phyloP scores from a whole-genome alignment of 306 rosid genomes.

The Malus asiatica region DNA sequence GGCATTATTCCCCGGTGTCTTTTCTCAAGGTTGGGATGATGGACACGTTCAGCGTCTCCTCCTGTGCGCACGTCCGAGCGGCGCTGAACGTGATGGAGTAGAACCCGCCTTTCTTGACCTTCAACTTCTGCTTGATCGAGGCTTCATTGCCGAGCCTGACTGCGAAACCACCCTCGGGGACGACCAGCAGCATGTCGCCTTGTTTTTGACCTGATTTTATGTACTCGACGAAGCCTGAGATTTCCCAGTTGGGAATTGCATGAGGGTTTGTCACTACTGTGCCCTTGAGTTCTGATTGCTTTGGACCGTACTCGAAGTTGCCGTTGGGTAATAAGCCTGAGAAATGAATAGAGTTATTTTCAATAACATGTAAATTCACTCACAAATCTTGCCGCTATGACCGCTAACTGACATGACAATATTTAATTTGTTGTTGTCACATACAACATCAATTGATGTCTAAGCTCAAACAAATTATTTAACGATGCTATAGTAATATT shows the following conservation, averaged over 20 bases:
- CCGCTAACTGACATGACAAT: not conserved
- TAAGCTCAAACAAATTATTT: too few relatives aligned
- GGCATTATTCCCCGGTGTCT: conserved; percentile 60
- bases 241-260: conserved; percentile 61
- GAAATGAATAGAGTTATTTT: not conserved
- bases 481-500: too few relatives aligned
- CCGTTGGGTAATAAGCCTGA: conserved; percentile 77
- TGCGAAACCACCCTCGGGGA: conserved; percentile 60
- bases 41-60: conserved; percentile 55
- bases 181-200: conserved; percentile 70
- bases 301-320: conserved; percentile 53
- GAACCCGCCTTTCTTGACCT: conserved; percentile 31
- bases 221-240: conserved; percentile 60
- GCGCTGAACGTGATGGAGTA: conserved; percentile 70
- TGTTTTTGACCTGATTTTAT: conserved; percentile 72
- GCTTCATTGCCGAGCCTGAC: conserved; percentile 80
- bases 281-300: conserved; percentile 47
- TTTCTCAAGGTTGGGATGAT: conserved; percentile 42
- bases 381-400: not conserved
- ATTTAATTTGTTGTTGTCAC: not conserved
- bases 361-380: not conserved
- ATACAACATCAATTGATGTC: too few relatives aligned
- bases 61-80: conserved; percentile 71
- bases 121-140: conserved; percentile 50
- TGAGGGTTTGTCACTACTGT: conserved; percentile 19